A percentile compares a stretch with the other conserved stretches of the same genome.
phyloP scores from a whole-genome alignment of 345 rosid species.

The Streptanthus diversifolius region DNA sequence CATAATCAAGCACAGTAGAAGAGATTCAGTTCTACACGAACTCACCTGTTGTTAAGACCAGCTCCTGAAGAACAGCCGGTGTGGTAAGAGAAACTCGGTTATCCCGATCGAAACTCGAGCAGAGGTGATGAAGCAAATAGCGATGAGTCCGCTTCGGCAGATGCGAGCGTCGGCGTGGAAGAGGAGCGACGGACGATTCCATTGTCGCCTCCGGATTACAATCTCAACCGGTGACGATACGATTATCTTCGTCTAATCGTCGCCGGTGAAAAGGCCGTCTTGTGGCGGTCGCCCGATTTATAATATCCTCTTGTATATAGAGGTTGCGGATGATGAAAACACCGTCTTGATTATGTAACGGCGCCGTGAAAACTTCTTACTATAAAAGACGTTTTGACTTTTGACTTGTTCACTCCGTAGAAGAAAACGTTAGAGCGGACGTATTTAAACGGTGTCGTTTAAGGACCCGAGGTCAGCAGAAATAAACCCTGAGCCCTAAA shows the following conservation, averaged over 20 bases:
- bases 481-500: constrained; percentile 32
- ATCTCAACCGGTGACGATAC: neutral
- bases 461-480: neutral
- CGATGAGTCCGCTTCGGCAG: constrained; percentile 43
- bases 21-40: neutral
- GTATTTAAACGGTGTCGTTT: constrained; percentile 12
- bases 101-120: constrained; percentile 45
- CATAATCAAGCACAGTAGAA: neutral
- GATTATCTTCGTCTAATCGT: neutral
- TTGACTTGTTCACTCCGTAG: neutral
- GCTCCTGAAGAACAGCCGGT: constrained; percentile 32
- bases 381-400: neutral
- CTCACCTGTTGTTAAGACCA: constrained; percentile 17
- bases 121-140: constrained; percentile 40
- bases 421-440: neutral
- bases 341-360: constrained; percentile 11
- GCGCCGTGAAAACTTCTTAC: constrained; percentile 7
- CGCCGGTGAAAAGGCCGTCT: constrained; percentile 16
- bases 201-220: neutral
- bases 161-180: constrained; percentile 13
- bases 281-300: constrained; percentile 17
- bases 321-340: neutral
- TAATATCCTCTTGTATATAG: neutral
- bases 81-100: constrained; percentile 42
- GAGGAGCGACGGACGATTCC: constrained; percentile 3